A percentile compares a stretch with the other conserved stretches of the same genome.
Conservation (phyloP, 2,329 filamentous ascomycete genomes). For the Trichoderma gracile region DNA sequence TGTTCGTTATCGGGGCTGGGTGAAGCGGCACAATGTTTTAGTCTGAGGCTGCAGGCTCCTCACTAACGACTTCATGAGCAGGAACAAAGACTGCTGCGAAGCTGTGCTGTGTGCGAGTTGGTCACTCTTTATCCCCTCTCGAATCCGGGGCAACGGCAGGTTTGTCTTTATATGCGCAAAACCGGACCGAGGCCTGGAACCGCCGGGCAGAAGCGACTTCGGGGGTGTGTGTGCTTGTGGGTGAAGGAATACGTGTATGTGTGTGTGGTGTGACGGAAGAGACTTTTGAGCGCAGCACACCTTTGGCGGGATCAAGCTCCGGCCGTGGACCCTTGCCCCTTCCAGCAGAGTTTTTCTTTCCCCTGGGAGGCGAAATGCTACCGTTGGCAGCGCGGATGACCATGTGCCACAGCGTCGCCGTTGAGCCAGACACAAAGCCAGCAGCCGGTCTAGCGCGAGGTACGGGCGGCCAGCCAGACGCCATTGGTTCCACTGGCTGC, state of each 20-base stretch:
- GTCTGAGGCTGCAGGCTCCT: conserved; percentile 33
- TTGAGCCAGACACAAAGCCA: background rate
- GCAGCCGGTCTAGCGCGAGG: conserved; percentile 23
- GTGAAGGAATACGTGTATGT: background rate
- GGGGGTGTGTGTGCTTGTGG: background rate
- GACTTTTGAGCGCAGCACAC: background rate
- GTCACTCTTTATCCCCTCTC: conserved; percentile 12
- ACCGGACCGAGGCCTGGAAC: conserved; percentile 17
- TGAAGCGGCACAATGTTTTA: conserved; percentile 19
- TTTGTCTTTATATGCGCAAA: conserved; percentile 17
- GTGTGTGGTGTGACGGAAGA: conserved; percentile 25
- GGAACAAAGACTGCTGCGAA: background rate
- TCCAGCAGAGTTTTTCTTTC: conserved; percentile 28
- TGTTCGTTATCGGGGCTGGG: conserved; percentile 21
- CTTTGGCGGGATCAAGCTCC: conserved; percentile 11
- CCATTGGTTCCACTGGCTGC: conserved; percentile 10
- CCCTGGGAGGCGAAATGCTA: conserved; percentile 26
- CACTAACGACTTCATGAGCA: conserved; percentile 47
- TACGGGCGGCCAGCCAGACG: conserved; percentile 10
- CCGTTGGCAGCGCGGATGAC: conserved; percentile 4
- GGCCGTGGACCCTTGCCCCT: conserved; percentile 20
- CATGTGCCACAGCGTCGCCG: conserved; percentile 20
- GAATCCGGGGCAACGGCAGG: conserved; percentile 16
- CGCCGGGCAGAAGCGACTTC: conserved; percentile 19
- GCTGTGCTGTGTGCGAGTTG: conserved; percentile 9